Conservation (phyloP, 768 basidiomycete species). For the Mycena latifolia region DNA sequence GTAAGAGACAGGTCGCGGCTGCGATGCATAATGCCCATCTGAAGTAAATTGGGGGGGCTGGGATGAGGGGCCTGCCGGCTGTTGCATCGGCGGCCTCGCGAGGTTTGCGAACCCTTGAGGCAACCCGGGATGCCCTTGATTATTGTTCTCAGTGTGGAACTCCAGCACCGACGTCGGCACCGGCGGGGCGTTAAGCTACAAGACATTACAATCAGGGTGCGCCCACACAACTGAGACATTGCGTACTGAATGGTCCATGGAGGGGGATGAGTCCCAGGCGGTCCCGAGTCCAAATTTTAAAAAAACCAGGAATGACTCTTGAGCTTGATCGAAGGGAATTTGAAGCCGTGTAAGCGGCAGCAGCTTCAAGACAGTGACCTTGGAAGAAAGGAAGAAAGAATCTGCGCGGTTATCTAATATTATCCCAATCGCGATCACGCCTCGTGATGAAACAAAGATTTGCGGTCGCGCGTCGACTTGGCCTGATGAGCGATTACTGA, state of each 20-base stretch:
- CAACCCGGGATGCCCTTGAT: background rate
- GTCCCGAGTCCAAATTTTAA: background rate
- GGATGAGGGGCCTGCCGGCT: background rate
- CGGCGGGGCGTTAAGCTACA: background rate
- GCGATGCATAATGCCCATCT: background rate
- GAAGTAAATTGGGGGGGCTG: background rate
- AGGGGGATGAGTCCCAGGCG: too few species aligned
- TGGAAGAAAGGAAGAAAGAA: background rate
- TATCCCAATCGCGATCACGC: background rate
- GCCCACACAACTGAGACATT: constrained; percentile 2
- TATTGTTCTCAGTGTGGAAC: background rate
- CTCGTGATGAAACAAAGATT: background rate
- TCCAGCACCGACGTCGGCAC: constrained; percentile 5
- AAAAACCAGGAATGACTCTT: background rate
- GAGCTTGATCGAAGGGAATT: background rate
- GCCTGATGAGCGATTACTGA: too few species aligned
- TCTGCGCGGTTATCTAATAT: background rate
- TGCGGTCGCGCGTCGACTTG: background rate
- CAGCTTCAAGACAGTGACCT: too few species aligned
- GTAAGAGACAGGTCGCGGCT: background rate
- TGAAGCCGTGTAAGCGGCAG: too few species aligned
- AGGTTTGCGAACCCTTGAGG: background rate
- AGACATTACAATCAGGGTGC: background rate
- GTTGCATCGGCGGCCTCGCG: background rate
- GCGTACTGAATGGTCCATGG: background rate